phyloP scores from a whole-genome alignment of 345 rosid species.

The Syzygium aqueum region DNA sequence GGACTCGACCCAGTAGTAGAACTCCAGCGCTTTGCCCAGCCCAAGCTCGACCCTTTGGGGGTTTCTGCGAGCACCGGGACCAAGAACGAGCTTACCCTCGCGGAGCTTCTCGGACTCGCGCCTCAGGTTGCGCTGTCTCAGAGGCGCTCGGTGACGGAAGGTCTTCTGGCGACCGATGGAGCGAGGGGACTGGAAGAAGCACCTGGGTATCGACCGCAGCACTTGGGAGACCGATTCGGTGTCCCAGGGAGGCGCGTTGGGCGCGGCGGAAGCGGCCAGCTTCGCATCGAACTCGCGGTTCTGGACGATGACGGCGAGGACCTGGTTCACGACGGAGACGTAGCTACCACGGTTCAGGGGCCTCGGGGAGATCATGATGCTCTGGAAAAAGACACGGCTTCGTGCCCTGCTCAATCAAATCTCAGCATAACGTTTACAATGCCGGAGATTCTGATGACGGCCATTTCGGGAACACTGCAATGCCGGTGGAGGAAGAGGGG shows the following conservation, averaged over 20 bases:
- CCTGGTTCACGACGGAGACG: slow-evolving; percentile 17
- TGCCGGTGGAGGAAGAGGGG: not conserved
- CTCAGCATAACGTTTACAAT: not conserved
- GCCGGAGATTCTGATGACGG: not conserved
- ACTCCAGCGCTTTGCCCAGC: slow-evolving; percentile 49
- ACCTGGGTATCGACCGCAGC: slow-evolving; percentile 55
- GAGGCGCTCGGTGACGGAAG: slow-evolving; percentile 66
- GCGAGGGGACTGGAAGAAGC: slow-evolving; percentile 66
- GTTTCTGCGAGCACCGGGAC: slow-evolving; percentile 72
- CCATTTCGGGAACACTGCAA: not conserved
- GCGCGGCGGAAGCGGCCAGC: slow-evolving; percentile 28
- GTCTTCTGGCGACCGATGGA: slow-evolving; percentile 69
- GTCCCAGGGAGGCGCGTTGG: slow-evolving; percentile 22
- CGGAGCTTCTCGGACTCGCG: slow-evolving; percentile 26
- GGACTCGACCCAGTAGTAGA: slow-evolving; percentile 52
- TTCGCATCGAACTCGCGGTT: slow-evolving; percentile 49
- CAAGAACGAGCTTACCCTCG: slow-evolving; percentile 34
- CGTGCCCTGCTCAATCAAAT: not conserved
- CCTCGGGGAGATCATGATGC: slow-evolving; percentile 2
- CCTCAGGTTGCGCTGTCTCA: slow-evolving; percentile 49
- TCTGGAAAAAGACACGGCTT: not conserved
- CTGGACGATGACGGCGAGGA: slow-evolving; percentile 44
- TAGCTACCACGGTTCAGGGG: slow-evolving; percentile 12
- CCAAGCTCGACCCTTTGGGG: slow-evolving; percentile 44
- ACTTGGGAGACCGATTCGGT: slow-evolving; percentile 40